Conservation (phyloP, 257 asterid genomes). For the Cordia subcordata region DNA sequence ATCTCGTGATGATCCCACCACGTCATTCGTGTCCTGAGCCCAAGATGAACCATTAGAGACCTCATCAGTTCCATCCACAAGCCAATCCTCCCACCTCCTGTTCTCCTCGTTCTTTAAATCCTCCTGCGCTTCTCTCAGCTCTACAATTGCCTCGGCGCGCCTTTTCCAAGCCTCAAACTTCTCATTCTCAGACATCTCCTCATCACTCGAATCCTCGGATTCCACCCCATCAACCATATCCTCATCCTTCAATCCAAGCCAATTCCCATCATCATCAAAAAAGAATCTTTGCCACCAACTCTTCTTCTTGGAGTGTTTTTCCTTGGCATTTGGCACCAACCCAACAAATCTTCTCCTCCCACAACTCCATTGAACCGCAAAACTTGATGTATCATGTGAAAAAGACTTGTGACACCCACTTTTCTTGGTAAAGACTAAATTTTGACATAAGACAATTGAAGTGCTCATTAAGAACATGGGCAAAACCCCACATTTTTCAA, state of each 20-base stretch:
- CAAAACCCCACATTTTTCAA: constrained; percentile 59
- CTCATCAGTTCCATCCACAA: constrained; percentile 52
- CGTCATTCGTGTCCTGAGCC: constrained; percentile 48
- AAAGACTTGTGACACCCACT: constrained; percentile 23
- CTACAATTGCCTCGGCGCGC: constrained; percentile 89
- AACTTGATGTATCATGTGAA: constrained; percentile 20
- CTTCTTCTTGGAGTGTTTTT: constrained; percentile 38
- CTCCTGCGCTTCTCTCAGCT: constrained; percentile 88
- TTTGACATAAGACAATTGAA: constrained; percentile 63
- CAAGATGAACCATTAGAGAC: constrained; percentile 47
- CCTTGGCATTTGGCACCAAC: constrained; percentile 69
- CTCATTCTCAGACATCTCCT: constrained; percentile 63
- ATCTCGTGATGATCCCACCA: constrained; percentile 29
- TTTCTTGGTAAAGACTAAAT: constrained; percentile 36
- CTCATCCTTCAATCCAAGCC: constrained; percentile 90
- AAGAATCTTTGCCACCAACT: constrained; percentile 88
- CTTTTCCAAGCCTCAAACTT: constrained; percentile 95
- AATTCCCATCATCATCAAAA: constrained; percentile 75
- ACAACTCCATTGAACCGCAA: constrained; percentile 29
- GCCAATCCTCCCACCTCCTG: constrained; percentile 96
- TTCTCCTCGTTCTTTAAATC: constrained; percentile 79
- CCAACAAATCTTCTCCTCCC: constrained; percentile 46
- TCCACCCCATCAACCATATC: constrained; percentile 57
- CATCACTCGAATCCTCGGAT: constrained; percentile 33
- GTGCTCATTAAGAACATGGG: constrained; percentile 84